phyloP scores from a whole-genome alignment of 441 rosid species.

The Metrosideros polymorpha region DNA sequence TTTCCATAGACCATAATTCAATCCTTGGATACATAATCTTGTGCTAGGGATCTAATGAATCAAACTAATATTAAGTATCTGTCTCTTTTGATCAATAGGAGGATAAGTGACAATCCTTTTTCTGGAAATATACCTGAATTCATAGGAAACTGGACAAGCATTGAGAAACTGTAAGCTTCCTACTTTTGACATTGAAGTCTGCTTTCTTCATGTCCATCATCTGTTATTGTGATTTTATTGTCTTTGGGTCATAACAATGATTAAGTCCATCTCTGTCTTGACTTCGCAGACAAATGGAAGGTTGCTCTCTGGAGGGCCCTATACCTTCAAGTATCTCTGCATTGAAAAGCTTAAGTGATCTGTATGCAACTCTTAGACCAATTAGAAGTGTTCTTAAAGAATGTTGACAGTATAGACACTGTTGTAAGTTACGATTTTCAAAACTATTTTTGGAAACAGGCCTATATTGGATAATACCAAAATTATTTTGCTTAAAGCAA shows the following conservation, averaged over 20 bases:
- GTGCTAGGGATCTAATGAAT: background rate
- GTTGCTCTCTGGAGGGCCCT: slow-evolving; percentile 71
- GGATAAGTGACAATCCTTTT: slow-evolving; percentile 68
- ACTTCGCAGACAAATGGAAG: slow-evolving; percentile 62
- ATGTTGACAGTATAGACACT: background rate
- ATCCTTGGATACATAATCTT: background rate
- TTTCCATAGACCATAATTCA: background rate
- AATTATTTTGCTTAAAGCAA: background rate
- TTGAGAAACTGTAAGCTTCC: slow-evolving; percentile 61
- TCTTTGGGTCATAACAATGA: background rate
- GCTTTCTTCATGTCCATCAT: background rate
- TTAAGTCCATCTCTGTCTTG: background rate
- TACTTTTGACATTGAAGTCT: background rate
- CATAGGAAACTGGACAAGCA: slow-evolving; percentile 51
- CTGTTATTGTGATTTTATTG: background rate
- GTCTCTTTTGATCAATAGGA: slow-evolving; percentile 24
- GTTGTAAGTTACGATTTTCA: background rate
- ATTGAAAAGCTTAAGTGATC: slow-evolving; percentile 53
- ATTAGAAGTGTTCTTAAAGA: background rate
- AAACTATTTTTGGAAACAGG: background rate
- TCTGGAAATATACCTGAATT: slow-evolving; percentile 62
- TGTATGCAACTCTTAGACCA: slow-evolving; percentile 35
- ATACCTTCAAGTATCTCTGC: slow-evolving; percentile 64
- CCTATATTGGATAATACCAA: background rate
- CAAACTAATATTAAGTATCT: background rate